Evolutionary conservation across 139 green algal species (phyloP).

Genomic region (Chlorella sp.): DNA sequence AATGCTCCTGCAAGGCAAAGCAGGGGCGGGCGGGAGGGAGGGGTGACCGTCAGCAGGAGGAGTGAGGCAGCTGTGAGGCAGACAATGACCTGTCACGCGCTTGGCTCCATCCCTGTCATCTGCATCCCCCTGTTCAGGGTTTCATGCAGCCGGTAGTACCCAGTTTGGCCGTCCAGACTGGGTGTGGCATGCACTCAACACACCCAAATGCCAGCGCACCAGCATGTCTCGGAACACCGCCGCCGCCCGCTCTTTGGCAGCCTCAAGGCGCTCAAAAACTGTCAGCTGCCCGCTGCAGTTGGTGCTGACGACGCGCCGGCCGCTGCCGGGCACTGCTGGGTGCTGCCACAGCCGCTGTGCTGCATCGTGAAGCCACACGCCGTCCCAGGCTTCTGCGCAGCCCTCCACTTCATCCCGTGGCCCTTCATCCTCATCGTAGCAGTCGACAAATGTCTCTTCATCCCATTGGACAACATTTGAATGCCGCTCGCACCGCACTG

Average conservation of each 20-base stretch:
- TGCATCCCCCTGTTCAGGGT: no score
- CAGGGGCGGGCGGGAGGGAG: no score
- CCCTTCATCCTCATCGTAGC: background rate
- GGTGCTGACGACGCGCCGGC: background rate
- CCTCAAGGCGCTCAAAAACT: background rate
- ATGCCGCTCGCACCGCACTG: background rate
- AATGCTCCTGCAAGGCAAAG: no score
- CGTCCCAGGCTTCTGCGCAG: background rate
- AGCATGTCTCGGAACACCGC: background rate
- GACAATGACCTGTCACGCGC: no score
- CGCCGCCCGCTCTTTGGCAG: background rate
- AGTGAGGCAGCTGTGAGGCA: no score
- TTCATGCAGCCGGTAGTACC: background rate
- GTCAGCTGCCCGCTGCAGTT: background rate
- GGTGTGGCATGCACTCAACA: background rate
- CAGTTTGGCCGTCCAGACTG: no score
- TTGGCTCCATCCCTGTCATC: no score
- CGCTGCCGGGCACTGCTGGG: no score
- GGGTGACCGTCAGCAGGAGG: no score
- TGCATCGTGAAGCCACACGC: background rate
- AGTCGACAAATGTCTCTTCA: background rate
- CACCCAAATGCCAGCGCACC: background rate
- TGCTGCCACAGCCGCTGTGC: no score
- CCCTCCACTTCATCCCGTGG: background rate
- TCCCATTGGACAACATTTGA: background rate